phyloP scores from a whole-genome alignment of 2,329 filamentous ascomycete genomes.

The Tothia fuscella region DNA sequence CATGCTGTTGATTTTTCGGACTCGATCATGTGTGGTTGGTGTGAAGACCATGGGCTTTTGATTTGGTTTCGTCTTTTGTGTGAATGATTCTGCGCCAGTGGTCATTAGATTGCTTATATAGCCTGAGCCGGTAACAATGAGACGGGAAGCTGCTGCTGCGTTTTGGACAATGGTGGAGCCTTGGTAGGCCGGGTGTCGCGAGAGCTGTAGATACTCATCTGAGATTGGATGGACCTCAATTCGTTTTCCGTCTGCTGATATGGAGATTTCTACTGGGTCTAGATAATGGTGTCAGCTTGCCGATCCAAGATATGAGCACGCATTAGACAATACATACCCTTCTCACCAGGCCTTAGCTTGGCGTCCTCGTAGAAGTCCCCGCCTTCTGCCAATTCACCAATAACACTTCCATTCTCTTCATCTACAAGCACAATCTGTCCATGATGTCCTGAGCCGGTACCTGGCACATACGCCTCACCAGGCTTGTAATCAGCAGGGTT shows the following conservation, averaged over 20 bases:
- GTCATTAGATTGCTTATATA: slow-evolving; percentile 68
- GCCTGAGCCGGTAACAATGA: slow-evolving; percentile 80
- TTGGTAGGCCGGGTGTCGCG: slow-evolving; percentile 82
- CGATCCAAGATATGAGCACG: slow-evolving; percentile 1
- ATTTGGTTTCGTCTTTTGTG: slow-evolving; percentile 64
- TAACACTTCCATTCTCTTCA: slow-evolving; percentile 90
- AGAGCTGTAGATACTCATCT: slow-evolving; percentile 61
- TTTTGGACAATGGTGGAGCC: slow-evolving; percentile 77
- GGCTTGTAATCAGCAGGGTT: slow-evolving; percentile 72
- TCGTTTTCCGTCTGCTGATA: slow-evolving; percentile 56
- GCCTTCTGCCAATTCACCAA: slow-evolving; percentile 78
- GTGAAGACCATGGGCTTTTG: slow-evolving; percentile 78
- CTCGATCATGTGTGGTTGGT: slow-evolving; percentile 69
- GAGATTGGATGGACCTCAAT: slow-evolving; percentile 57
- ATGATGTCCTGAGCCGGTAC: slow-evolving; percentile 24
- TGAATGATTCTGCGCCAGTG: slow-evolving; percentile 67
- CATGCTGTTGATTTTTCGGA: slow-evolving; percentile 82
- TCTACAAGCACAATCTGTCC: slow-evolving; percentile 87
- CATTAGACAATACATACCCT: slow-evolving; percentile 50
- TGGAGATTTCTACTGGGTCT: slow-evolving; percentile 71
- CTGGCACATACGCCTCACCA: slow-evolving; percentile 59
- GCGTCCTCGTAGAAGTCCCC: slow-evolving; percentile 70
- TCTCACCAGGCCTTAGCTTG: slow-evolving; percentile 70
- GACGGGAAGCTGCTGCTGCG: slow-evolving; percentile 74
- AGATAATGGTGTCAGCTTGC: slow-evolving; percentile 16